A percentile compares a stretch with the other conserved stretches of the same genome.
phyloP scores from a whole-genome alignment of 805 yeast genomes.

The Candida wancherniae region DNA sequence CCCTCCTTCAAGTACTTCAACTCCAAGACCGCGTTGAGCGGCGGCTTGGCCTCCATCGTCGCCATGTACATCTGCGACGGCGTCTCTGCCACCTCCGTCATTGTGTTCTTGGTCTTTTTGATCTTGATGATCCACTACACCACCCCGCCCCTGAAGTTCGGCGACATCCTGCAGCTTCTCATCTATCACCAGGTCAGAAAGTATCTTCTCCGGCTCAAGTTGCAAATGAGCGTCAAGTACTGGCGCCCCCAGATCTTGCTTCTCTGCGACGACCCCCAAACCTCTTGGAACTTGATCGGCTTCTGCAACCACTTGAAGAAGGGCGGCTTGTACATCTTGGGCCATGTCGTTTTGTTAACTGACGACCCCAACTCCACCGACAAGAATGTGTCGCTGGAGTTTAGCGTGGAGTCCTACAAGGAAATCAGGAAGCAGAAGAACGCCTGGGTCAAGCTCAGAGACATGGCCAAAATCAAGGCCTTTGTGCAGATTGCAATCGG shows the following conservation, averaged over 20 bases:
- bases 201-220: slow-evolving; percentile 72
- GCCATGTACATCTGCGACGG: slow-evolving; percentile 98
- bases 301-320: slow-evolving; percentile 94
- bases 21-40: slow-evolving; percentile 73
- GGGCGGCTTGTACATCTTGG: slow-evolving; percentile 89
- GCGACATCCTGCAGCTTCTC: slow-evolving; percentile 93
- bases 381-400: slow-evolving; percentile 20
- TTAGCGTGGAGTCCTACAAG: slow-evolving; percentile 43
- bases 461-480: slow-evolving; percentile 75
- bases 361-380: slow-evolving; percentile 13
- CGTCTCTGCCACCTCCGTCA: slow-evolving; percentile 72
- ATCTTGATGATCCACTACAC: slow-evolving; percentile 80
- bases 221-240: slow-evolving; percentile 87
- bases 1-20: slow-evolving; percentile 91
- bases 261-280: slow-evolving; percentile 85
- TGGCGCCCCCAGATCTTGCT: slow-evolving; percentile 96
- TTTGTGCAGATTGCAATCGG: slow-evolving; percentile 91
- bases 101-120: slow-evolving; percentile 58
- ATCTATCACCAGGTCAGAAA: slow-evolving; percentile 96
- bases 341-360: slow-evolving; percentile 77
- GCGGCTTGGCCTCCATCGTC: slow-evolving; percentile 60
- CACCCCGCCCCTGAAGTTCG: slow-evolving; percentile 96
- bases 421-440: slow-evolving; percentile 69
- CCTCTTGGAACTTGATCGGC: slow-evolving; percentile 85
- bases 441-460: slow-evolving; percentile 84